Evolutionary conservation across 2,329 filamentous ascomycete species (phyloP).

Genomic region (Penicillium sp.): DNA sequence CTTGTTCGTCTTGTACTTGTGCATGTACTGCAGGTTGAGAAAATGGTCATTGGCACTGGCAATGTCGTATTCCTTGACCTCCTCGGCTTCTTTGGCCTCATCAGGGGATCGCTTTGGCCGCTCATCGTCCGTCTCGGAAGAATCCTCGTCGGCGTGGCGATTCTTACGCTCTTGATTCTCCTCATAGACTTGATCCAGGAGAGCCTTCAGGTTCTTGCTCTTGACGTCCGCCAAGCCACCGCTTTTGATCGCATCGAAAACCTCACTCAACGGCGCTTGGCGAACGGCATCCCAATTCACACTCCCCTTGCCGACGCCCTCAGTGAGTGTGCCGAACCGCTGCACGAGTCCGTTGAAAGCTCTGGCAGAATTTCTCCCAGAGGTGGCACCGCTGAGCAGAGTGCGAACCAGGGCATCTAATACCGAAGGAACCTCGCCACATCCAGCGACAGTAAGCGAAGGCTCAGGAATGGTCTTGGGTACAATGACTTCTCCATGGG

Average conservation of each 20-base stretch:
- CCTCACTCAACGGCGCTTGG: slow-evolving; percentile 58
- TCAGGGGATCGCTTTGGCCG: slow-evolving; percentile 28
- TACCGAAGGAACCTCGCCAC: slow-evolving; percentile 67
- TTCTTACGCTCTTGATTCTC: slow-evolving; percentile 65
- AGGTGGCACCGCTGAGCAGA: slow-evolving; percentile 64
- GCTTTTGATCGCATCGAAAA: slow-evolving; percentile 69
- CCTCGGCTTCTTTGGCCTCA: slow-evolving; percentile 39
- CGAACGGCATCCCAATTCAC: slow-evolving; percentile 76
- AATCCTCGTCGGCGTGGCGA: slow-evolving; percentile 51
- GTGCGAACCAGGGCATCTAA: slow-evolving; percentile 67
- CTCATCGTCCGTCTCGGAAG: slow-evolving; percentile 43
- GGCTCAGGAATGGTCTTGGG: slow-evolving; percentile 71
- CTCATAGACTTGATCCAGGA: slow-evolving; percentile 71
- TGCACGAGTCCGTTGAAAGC: slow-evolving; percentile 69
- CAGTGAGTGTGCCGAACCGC: slow-evolving; percentile 64
- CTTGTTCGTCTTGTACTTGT: slow-evolving; percentile 58
- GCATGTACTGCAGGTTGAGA: slow-evolving; percentile 67
- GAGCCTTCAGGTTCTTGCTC: slow-evolving; percentile 71
- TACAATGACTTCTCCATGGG: slow-evolving; percentile 67
- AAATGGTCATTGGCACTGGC: slow-evolving; percentile 60
- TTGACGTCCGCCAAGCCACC: slow-evolving; percentile 75
- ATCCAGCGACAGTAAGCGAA: slow-evolving; percentile 71
- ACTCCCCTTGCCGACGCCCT: slow-evolving; percentile 69
- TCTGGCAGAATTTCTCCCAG: slow-evolving; percentile 62
- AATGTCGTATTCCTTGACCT: slow-evolving; percentile 62